Evolutionary conservation across 208 protist genomes (phyloP), one percentile per base, ranked within the genome.

Genomic region (Leishmania major): DNA sequence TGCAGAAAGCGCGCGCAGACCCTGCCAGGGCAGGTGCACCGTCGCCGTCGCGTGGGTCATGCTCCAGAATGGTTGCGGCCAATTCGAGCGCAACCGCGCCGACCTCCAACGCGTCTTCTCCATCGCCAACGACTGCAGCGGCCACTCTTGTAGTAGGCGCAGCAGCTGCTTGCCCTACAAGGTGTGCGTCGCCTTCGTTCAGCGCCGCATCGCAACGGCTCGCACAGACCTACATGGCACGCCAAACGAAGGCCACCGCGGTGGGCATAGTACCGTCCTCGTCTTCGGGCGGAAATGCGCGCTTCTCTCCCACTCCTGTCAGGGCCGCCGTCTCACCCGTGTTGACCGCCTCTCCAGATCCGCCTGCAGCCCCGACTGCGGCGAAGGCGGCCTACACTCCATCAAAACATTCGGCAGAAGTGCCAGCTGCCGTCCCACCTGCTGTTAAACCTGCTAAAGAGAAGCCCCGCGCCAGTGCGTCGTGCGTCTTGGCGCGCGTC

Each of bases 221-320:
- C 45, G 55, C 64, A 57, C 76, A 80, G 49, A 84, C 67, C 47
- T 77, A 80, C 43, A 10, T 77, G 5, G 57, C 69, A 35, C 81
- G 76, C 7, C 75, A 77, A 35, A 66, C 47, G 2, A 78, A 73
- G 13, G 6, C 75, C 11, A 45, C 66, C 1, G 8, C 22, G 4
- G 37, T 53, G 31, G 75, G 53, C n/a, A 45, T 72, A 22, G 70
- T 59, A 13, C 66, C 76, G 40, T 37, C 76, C 0, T 66, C 75
- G 22, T 22, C 75, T 22, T 11, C 40, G 25, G 15, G 37, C 19
- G 53, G 55, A 49, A 43, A 45, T 28, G 31, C 40, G 19, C 40
- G 19, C 37, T 28, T 31, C 37, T 2, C 19, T 5, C 28, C 35
- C 10, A 17, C 35, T 37, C 31, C 51, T 2, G 25, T 8, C 53